Evolutionary conservation across 2,329 filamentous ascomycete species (phyloP).

Genomic region (Blumeriella jaapii): DNA sequence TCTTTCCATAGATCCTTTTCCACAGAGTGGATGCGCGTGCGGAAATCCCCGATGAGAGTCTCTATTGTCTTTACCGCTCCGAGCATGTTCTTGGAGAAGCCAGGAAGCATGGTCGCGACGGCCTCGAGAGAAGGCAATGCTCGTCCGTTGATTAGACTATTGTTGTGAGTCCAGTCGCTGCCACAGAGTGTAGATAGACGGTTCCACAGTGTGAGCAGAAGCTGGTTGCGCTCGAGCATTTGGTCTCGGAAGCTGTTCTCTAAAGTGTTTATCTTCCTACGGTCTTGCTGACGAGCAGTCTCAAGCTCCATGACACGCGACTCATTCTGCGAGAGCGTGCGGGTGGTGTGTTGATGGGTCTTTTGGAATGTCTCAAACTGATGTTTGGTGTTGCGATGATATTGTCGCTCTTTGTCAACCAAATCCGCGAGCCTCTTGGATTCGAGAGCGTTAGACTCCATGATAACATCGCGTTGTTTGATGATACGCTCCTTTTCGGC

Average conservation of each 20-base stretch:
- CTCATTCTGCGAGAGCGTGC: conserved; percentile 77
- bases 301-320: conserved; percentile 79
- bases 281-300: conserved; percentile 63
- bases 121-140: conserved; percentile 73
- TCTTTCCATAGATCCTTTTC: conserved; percentile 86
- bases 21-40: conserved; percentile 67
- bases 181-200: conserved; percentile 77
- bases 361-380: conserved; percentile 83
- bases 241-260: conserved; percentile 80
- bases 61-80: conserved; percentile 82
- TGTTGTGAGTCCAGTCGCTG: conserved; percentile 80
- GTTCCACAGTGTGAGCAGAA: conserved; percentile 85
- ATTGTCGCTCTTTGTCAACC: conserved; percentile 80
- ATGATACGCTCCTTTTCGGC: conserved; percentile 87
- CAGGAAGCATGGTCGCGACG: conserved; percentile 72
- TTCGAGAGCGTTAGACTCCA: conserved; percentile 83
- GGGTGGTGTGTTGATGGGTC: conserved; percentile 75
- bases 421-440: conserved; percentile 74
- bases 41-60: conserved; percentile 64
- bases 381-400: conserved; percentile 74
- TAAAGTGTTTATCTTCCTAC: conserved; percentile 58
- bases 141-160: conserved; percentile 80
- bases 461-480: conserved; percentile 74
- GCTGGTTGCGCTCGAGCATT: conserved; percentile 75
- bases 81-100: conserved; percentile 82